phyloP scores from a whole-genome alignment of 805 yeast genomes.

The Cyberlindnera euphorbiae region DNA sequence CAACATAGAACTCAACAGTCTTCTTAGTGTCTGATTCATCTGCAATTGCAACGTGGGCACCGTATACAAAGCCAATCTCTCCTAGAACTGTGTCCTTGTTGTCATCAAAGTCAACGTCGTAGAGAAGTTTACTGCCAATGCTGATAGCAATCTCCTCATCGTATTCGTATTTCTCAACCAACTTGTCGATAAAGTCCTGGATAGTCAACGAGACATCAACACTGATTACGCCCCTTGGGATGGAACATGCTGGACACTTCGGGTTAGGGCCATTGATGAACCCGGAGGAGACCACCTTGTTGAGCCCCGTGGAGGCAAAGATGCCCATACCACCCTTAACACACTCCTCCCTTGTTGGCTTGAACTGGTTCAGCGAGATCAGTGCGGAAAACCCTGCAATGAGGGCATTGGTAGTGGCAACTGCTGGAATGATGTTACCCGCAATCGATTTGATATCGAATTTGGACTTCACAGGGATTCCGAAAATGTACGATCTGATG shows the following conservation, averaged over 20 bases:
- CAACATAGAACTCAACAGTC: constrained; percentile 57
- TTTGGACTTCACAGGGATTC: constrained; percentile 65
- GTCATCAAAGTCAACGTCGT: constrained; percentile 88
- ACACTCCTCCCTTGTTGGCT: constrained; percentile 27
- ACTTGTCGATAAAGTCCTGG: constrained; percentile 43
- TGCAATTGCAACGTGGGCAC: constrained; percentile 62
- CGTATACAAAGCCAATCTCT: constrained; percentile 51
- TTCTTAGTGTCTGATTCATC: constrained; percentile 75
- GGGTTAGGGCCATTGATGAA: constrained; percentile 57
- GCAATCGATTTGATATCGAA: constrained; percentile 93
- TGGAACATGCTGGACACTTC: constrained; percentile 63
- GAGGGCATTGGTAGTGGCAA: constrained; percentile 96
- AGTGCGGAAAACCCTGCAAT: constrained; percentile 85
- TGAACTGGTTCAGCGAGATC: constrained; percentile 56
- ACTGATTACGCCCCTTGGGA: constrained; percentile 47
- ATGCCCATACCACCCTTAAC: constrained; percentile 40
- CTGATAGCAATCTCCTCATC: constrained; percentile 52
- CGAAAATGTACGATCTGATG: constrained; percentile 64
- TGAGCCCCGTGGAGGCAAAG: constrained; percentile 48
- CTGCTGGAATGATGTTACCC: constrained; percentile 97
- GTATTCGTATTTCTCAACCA: constrained; percentile 49
- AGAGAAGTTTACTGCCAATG: constrained; percentile 54
- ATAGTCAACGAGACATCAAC: constrained; percentile 38
- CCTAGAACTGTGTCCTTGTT: constrained; percentile 45
- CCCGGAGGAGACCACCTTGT: constrained; percentile 64